phyloP scores from a whole-genome alignment of 768 basidiomycete genomes.

The Phanerochaete sordida region DNA sequence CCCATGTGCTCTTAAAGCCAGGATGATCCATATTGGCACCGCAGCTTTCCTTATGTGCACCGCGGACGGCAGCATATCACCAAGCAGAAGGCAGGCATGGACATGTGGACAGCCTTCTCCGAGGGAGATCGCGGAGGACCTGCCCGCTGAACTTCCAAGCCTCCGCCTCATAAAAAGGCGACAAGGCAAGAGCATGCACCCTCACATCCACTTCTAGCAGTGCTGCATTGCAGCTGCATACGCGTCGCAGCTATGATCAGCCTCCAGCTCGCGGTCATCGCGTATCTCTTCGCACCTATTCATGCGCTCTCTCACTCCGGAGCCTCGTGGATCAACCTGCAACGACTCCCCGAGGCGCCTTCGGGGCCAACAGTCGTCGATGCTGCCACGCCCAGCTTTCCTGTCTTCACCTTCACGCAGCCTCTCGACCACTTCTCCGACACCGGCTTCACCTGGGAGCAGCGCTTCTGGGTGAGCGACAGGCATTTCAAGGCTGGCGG shows the following conservation, averaged over 20 bases:
- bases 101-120: neutral
- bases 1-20: neutral
- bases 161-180: no score
- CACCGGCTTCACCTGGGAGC: constrained; percentile 66
- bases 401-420: constrained; percentile 70
- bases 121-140: neutral
- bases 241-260: neutral
- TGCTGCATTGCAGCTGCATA: neutral
- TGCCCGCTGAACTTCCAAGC: neutral
- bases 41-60: neutral
- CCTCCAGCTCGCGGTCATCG: neutral
- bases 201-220: no score
- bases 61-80: neutral
- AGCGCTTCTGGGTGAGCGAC: constrained; percentile 87
- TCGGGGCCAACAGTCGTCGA: neutral
- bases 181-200: no score
- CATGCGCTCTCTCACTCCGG: constrained; percentile 1
- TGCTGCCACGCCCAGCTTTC: constrained; percentile 38
- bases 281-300: neutral
- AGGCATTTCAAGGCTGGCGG: constrained; percentile 66
- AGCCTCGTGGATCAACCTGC: constrained; percentile 8
- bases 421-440: constrained; percentile 78
- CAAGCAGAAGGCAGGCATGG: neutral
- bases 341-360: neutral
- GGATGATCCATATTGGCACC: neutral